These are phyloP conservation scores for Xylaria sp. DNA, from an alignment of 2,329 filamentous ascomycete genomes.

Conservation along the genomic window DNA sequence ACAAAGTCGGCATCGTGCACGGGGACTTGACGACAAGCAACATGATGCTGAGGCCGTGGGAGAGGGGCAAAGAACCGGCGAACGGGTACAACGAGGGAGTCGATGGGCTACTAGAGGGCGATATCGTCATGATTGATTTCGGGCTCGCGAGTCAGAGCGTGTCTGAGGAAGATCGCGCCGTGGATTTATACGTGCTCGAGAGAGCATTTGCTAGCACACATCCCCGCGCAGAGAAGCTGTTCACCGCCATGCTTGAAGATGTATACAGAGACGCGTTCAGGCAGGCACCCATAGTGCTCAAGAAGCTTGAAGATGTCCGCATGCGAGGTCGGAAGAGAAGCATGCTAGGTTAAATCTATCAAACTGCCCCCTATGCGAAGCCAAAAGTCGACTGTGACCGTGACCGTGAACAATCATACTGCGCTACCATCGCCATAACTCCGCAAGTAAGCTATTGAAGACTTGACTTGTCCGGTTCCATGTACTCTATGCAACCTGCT, in stretches of 20 bases:
- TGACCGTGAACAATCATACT: constrained; percentile 7
- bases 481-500: constrained; percentile 25
- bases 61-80: constrained; percentile 27
- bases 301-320: constrained; percentile 86
- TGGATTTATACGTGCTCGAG: constrained; percentile 95
- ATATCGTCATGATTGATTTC: constrained; percentile 92
- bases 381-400: constrained; percentile 7
- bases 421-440: constrained; percentile 8
- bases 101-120: constrained; percentile 60
- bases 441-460: background rate
- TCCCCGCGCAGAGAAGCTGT: constrained; percentile 79
- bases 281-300: constrained; percentile 75
- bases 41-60: constrained; percentile 73
- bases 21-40: constrained; percentile 98
- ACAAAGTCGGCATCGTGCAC: constrained; percentile 86
- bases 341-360: constrained; percentile 75
- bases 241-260: constrained; percentile 69
- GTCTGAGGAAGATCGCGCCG: constrained; percentile 90
- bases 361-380: background rate
- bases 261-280: constrained; percentile 78
- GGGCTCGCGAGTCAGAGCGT: constrained; percentile 82
- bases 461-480: constrained; percentile 10
- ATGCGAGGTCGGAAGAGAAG: constrained; percentile 95
- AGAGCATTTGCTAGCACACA: constrained; percentile 94
- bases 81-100: constrained; percentile 22